A percentile compares a stretch with the other conserved stretches of the same genome.
Conservation (phyloP, 2,329 filamentous ascomycete species). For the Talaromyces atroroseus region DNA sequence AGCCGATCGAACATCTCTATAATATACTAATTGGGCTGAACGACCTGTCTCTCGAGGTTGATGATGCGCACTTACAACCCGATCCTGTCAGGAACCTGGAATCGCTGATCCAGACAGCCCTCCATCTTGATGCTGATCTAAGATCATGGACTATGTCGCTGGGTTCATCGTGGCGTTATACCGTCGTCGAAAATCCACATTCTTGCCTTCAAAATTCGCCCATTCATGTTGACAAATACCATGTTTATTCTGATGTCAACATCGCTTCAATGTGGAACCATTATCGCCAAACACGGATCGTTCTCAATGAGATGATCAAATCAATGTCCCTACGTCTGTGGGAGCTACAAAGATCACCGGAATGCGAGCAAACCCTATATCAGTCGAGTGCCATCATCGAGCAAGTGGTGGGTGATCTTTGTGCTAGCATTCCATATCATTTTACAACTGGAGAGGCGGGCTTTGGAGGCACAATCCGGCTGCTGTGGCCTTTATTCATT, state of each 20-base stretch:
- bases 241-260: conserved; percentile 18
- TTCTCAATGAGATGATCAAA: conserved; percentile 14
- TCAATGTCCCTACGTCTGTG: not conserved
- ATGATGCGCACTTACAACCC: not conserved
- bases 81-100: not conserved
- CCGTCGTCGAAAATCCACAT: not conserved
- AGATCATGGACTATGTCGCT: conserved; percentile 15
- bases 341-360: not conserved
- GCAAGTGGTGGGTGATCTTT: not conserved
- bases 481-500: conserved; percentile 19
- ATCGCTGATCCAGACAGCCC: not conserved
- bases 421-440: conserved; percentile 3
- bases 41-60: conserved; percentile 13
- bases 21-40: conserved; percentile 12
- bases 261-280: conserved; percentile 20
- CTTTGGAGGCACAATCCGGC: conserved; percentile 13
- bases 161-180: conserved; percentile 14
- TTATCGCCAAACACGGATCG: conserved; percentile 20
- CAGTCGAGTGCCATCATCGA: not conserved
- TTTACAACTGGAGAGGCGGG: conserved; percentile 11
- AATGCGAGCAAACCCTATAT: not conserved
- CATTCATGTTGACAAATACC: conserved; percentile 11
- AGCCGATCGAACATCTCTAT: conserved; percentile 15
- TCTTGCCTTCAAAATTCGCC: not conserved
- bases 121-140: conserved; percentile 16